Percentiles rank a stretch among this genome's conserved stretches.
phyloP scores from a whole-genome alignment of 2,329 filamentous ascomycete genomes.

The Phyllosticta citribraziliensis region DNA sequence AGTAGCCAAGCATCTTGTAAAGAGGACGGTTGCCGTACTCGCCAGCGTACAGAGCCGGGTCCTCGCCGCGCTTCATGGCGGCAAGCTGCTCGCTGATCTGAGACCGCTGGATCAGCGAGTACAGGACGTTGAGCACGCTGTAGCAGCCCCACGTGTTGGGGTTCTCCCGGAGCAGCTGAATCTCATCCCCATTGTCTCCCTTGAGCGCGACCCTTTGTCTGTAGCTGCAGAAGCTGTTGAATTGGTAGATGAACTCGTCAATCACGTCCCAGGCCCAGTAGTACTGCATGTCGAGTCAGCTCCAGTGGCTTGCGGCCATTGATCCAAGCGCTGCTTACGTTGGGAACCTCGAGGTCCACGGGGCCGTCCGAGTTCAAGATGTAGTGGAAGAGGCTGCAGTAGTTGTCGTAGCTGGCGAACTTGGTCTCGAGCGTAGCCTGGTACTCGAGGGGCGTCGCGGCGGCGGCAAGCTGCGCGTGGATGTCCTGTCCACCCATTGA shows the following conservation, averaged over 20 bases:
- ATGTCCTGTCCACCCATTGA: slow-evolving; percentile 73
- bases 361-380: slow-evolving; percentile 99
- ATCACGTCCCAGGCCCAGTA: slow-evolving; percentile 99
- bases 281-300: slow-evolving; percentile 49
- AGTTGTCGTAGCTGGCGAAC: slow-evolving; percentile 97
- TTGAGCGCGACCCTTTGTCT: slow-evolving; percentile 79
- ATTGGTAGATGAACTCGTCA: slow-evolving; percentile 99
- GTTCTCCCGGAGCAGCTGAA: slow-evolving; percentile 84
- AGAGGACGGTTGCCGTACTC: slow-evolving; percentile 91
- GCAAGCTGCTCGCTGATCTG: slow-evolving; percentile 97
- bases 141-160: slow-evolving; percentile 99
- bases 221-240: slow-evolving; percentile 98
- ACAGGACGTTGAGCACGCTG: slow-evolving; percentile 96
- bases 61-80: slow-evolving; percentile 89
- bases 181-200: slow-evolving; percentile 83
- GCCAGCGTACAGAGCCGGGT: slow-evolving; percentile 76
- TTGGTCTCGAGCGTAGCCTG: slow-evolving; percentile 92
- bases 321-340: slow-evolving; percentile 50
- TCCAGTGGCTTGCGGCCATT: not conserved
- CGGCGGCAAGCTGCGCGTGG: slow-evolving; percentile 80
- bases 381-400: slow-evolving; percentile 98
- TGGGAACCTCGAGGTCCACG: slow-evolving; percentile 91
- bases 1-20: slow-evolving; percentile 98
- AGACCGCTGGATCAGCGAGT: slow-evolving; percentile 96
- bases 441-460: slow-evolving; percentile 91